Evolutionary conservation across 768 basidiomycete species (phyloP).

Genomic region (Sporobolomyces roseus): DNA sequence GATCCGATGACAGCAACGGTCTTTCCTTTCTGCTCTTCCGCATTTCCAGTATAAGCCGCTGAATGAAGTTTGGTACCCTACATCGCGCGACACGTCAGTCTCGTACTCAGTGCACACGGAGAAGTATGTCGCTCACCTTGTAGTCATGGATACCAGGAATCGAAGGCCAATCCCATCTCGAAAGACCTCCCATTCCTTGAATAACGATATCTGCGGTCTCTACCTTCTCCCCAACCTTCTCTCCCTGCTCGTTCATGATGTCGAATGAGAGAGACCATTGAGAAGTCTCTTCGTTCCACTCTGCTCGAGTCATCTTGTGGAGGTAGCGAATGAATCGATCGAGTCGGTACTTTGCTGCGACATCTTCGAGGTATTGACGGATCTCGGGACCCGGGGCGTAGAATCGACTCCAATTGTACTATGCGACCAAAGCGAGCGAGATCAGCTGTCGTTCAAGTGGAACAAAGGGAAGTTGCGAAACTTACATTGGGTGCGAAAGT

Average conservation of each 20-base stretch:
- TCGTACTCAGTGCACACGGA: too few species aligned
- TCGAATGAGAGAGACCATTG: constrained; percentile 58
- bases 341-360: constrained; percentile 38
- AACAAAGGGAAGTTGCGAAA: background rate
- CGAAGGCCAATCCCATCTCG: constrained; percentile 66
- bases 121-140: constrained; percentile 48
- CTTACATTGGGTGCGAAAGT: constrained; percentile 39
- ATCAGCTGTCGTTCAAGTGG: background rate
- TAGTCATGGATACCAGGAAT: constrained; percentile 60
- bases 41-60: constrained; percentile 57
- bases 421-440: background rate
- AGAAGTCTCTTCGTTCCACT: constrained; percentile 55
- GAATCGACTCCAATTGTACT: constrained; percentile 37
- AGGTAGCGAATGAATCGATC: constrained; percentile 37
- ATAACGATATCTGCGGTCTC: constrained; percentile 61
- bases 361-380: constrained; percentile 55
- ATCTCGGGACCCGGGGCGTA: constrained; percentile 53
- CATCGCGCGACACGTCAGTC: too few species aligned
- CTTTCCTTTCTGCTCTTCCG: constrained; percentile 45
- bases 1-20: constrained; percentile 46
- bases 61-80: constrained; percentile 61
- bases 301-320: constrained; percentile 50
- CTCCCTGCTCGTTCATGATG: constrained; percentile 48
- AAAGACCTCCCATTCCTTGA: constrained; percentile 55
- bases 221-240: constrained; percentile 49